Evolutionary conservation across 2,329 filamentous ascomycete species (phyloP), one percentile per base, ranked within the genome.

Genomic region (Leptographium lundbergii): DNA sequence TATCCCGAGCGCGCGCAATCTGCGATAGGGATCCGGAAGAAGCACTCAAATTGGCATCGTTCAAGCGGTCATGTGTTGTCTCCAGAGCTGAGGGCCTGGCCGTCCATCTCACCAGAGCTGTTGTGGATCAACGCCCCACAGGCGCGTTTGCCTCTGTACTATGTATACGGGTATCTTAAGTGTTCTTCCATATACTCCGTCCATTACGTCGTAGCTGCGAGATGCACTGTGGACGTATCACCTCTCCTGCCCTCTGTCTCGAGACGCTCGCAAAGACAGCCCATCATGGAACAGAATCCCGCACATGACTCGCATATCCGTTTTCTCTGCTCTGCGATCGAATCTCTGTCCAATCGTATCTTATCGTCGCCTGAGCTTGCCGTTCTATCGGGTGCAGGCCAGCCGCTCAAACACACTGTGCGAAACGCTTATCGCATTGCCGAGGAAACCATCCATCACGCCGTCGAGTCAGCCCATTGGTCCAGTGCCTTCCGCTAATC

Each of bases 341-440:
- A 45, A 45, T n/a, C 17, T 42, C 13, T 29, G 6, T 42, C 17
- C 17, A 6, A 19, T 6, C 2, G 39, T 19, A 51, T 24, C 48
- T 29, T 51, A 29, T 51, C 48, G 6, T 39, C 36, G 13, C 22
- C 24, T 3, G 48, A 29, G 48, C 48, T 29, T 25, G 13, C 25
- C 25, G 48, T 19, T 4, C 50, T 34, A n/a, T 22, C 42, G 42
- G 19, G 19, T 19, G 22, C 13, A 51, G 51, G 14, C 27, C 51
- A 34, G 25, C 14, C 27, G 34, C 34, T 45, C 13, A 25, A 22
- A 45, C 14, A 13, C 59, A 63, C 63, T 45, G 63, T 64, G 62
- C 63, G 59, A 61, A 48, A 54, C 24, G 7, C 60, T 63, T 65
- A 62, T 67, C 66, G 66, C 63, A 67, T 68, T 64, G 64, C 64